Evolutionary conservation across 495 filamentous ascomycete species (phyloP).

Genomic region (Neurospora sp.): DNA sequence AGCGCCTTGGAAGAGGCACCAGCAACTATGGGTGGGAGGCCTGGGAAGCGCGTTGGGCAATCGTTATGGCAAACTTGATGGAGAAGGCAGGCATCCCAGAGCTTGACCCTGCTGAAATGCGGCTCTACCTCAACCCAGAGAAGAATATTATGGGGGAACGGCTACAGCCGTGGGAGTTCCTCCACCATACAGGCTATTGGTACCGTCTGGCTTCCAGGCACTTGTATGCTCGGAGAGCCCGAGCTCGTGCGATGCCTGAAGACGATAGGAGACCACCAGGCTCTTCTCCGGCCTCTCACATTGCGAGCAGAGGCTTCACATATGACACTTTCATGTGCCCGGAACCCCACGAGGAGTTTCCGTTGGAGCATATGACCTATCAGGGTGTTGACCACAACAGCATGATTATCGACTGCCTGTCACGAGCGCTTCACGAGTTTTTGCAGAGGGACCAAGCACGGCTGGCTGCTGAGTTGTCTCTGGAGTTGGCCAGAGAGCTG

Average conservation of each 20-base stretch:
- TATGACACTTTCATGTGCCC: constrained; percentile 85
- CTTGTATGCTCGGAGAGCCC: constrained; percentile 43
- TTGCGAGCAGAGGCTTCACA: constrained; percentile 53
- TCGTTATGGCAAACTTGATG: constrained; percentile 72
- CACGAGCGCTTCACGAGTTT: constrained; percentile 56
- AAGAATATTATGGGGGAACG: constrained; percentile 58
- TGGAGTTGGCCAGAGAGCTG: constrained; percentile 61
- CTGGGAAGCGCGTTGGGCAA: constrained; percentile 77
- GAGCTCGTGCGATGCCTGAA: constrained; percentile 59
- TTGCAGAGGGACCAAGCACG: constrained; percentile 50
- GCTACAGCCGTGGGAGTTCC: constrained; percentile 62
- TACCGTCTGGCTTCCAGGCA: constrained; percentile 59
- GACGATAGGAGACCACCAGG: constrained; percentile 63
- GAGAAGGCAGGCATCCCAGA: constrained; percentile 45
- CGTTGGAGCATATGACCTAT: constrained; percentile 32
- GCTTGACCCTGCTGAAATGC: constrained; percentile 21
- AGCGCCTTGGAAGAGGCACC: constrained; percentile 72
- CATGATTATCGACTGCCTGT: constrained; percentile 50
- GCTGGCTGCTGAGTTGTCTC: constrained; percentile 53
- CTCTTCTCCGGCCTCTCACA: constrained; percentile 54
- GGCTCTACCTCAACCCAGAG: constrained; percentile 53
- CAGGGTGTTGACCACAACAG: constrained; percentile 51
- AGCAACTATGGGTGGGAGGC: constrained; percentile 78
- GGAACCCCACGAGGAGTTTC: constrained; percentile 60
- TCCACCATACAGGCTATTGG: constrained; percentile 90